phyloP scores from a whole-genome alignment of 1,284 basidiomycete species.

The Trametes pubescens region DNA sequence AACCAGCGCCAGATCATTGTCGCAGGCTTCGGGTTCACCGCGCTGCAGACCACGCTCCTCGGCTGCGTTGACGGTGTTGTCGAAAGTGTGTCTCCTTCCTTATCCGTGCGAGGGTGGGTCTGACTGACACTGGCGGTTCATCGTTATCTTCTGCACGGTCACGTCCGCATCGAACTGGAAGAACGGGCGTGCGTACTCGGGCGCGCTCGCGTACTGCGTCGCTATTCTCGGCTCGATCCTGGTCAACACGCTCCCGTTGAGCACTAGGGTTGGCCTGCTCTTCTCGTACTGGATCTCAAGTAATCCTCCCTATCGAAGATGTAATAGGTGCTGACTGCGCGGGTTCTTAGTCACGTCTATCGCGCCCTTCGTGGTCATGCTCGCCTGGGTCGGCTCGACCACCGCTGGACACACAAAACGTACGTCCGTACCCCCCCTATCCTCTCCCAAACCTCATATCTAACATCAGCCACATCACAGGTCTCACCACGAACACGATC shows the following conservation, averaged over 20 bases:
- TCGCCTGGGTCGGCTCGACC: conserved; percentile 73
- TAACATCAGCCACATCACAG: conserved; percentile 20
- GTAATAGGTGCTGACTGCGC: neutral
- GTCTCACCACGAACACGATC: conserved; percentile 70
- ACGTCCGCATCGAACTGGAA: conserved; percentile 63
- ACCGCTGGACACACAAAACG: conserved; percentile 83
- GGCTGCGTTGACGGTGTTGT: conserved; percentile 75
- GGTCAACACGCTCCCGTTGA: conserved; percentile 70
- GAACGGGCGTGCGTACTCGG: conserved; percentile 70
- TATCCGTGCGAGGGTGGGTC: neutral
- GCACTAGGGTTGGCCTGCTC: conserved; percentile 72
- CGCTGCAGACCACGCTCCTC: conserved; percentile 73
- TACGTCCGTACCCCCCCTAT: conserved; percentile 12
- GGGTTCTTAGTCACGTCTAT: conserved; percentile 65
- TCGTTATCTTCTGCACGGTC: conserved; percentile 71
- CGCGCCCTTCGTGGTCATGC: conserved; percentile 72
- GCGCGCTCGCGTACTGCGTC: conserved; percentile 60
- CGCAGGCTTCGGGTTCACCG: conserved; percentile 69
- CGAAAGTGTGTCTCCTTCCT: conserved; percentile 52
- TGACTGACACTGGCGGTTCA: conserved; percentile 42
- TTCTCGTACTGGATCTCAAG: conserved; percentile 73
- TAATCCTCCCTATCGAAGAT: conserved; percentile 44
- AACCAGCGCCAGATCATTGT: conserved; percentile 78
- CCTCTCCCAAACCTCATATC: neutral
- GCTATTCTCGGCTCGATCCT: conserved; percentile 72